Conservation (phyloP, 2,329 filamentous ascomycete genomes). For the Thermoascus crustaceus region DNA sequence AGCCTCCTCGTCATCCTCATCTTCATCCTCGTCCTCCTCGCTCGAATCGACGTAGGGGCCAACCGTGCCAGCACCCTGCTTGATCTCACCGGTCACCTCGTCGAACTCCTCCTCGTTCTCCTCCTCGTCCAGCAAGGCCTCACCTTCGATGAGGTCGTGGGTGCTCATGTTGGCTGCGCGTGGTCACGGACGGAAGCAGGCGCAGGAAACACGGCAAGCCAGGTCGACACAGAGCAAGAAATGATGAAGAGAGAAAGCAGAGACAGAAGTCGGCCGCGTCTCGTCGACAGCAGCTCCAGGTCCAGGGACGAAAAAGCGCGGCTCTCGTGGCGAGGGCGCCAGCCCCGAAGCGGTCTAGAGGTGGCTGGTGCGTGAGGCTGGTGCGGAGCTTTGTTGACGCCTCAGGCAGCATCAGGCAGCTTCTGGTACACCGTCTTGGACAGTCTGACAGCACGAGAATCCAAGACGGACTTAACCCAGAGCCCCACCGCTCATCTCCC, state of each 20-base stretch:
- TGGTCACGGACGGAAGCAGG: background rate
- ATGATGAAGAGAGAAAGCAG: slow-evolving; percentile 1
- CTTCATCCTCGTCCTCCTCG: slow-evolving; percentile 85
- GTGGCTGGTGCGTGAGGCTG: slow-evolving; percentile 2
- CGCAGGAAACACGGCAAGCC: too few relatives aligned
- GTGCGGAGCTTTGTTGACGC: slow-evolving; percentile 2
- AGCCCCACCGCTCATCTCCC: too few relatives aligned
- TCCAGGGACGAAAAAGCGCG: slow-evolving; percentile 8
- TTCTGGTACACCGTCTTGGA: slow-evolving; percentile 1
- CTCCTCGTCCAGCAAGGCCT: slow-evolving; percentile 81
- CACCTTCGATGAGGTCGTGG: slow-evolving; percentile 66
- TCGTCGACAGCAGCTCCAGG: too few relatives aligned
- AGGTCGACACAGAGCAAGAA: background rate
- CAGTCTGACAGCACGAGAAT: too few relatives aligned
- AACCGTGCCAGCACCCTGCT: slow-evolving; percentile 29
- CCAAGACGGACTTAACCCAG: too few relatives aligned
- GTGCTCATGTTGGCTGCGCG: slow-evolving; percentile 43
- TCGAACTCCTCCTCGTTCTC: slow-evolving; percentile 75
- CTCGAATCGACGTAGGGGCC: slow-evolving; percentile 68
- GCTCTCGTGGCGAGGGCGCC: slow-evolving; percentile 6
- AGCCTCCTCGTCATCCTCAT: slow-evolving; percentile 85
- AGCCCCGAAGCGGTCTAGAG: background rate
- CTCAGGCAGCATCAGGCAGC: background rate
- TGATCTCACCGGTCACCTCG: slow-evolving; percentile 61
- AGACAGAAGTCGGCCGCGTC: too few relatives aligned